Evolutionary conservation across 2,329 filamentous ascomycete genomes (phyloP).

Genomic region (Penicillium sumatraense): DNA sequence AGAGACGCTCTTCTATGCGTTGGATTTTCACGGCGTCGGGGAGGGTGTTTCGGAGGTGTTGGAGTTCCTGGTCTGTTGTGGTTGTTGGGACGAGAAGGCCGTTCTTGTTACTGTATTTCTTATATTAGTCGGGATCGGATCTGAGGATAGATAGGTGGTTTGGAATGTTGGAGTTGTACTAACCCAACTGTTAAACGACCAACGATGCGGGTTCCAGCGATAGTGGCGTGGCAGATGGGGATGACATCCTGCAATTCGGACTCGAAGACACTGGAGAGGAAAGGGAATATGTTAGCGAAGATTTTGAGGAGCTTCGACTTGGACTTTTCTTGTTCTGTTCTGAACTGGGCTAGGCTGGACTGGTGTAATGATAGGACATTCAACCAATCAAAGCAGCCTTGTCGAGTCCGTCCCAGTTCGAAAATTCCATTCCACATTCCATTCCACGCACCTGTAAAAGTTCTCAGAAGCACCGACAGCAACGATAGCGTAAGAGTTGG

Average conservation of each 20-base stretch:
- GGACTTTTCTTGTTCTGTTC: background rate
- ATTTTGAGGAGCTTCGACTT: no score
- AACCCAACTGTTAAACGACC: slow-evolving; percentile 92
- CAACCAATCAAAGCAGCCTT: background rate
- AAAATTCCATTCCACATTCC: background rate
- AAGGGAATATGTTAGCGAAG: no score
- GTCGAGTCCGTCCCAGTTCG: background rate
- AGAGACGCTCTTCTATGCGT: slow-evolving; percentile 95
- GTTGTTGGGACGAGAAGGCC: slow-evolving; percentile 94
- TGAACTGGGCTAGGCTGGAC: background rate
- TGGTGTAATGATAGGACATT: background rate
- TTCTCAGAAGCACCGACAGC: slow-evolving; percentile 96
- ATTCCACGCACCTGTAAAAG: slow-evolving; percentile 77
- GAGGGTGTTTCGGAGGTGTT: slow-evolving; percentile 93
- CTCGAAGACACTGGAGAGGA: slow-evolving; percentile 79
- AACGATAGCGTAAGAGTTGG: slow-evolving; percentile 94
- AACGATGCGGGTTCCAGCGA: slow-evolving; percentile 94
- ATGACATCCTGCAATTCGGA: slow-evolving; percentile 96
- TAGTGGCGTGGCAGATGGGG: slow-evolving; percentile 94
- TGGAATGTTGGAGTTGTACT: no score
- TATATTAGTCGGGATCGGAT: no score
- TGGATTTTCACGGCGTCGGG: slow-evolving; percentile 93
- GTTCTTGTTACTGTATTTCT: slow-evolving; percentile 96
- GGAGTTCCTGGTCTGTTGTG: slow-evolving; percentile 96
- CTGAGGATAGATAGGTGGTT: no score